phyloP scores from a whole-genome alignment of 805 yeast species.

The Candida boleticola region DNA sequence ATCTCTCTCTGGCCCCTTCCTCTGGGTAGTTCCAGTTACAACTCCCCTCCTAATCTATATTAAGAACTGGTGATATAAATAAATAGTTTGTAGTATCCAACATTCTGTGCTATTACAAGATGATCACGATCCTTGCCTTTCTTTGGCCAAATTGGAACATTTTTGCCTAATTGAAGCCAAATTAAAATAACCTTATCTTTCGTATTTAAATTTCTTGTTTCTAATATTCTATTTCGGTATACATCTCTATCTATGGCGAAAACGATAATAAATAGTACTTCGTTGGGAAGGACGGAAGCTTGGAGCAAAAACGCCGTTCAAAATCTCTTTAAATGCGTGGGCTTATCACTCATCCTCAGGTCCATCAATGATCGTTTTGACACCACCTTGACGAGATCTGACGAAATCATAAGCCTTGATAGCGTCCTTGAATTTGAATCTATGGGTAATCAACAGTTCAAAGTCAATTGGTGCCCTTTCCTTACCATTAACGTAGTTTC shows the following conservation, averaged over 20 bases:
- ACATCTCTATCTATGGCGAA: no score
- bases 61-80: not conserved
- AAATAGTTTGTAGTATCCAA: not conserved
- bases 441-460: conserved; percentile 68
- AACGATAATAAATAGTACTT: no score
- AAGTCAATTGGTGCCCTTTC: conserved; percentile 53
- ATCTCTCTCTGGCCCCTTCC: no score
- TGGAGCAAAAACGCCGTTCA: no score
- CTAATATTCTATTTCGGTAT: not conserved
- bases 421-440: conserved; percentile 70
- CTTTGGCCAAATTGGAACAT: no score
- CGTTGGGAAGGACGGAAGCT: no score
- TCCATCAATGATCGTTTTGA: conserved; percentile 81
- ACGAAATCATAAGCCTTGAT: conserved; percentile 71
- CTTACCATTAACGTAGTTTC: conserved; percentile 45
- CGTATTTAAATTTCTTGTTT: no score
- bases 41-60: not conserved
- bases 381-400: conserved; percentile 63
- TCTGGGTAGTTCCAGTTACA: not conserved
- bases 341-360: conserved; percentile 51
- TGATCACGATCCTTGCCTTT: not conserved
- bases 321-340: no score
- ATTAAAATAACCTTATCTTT: no score
- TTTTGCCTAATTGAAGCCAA: not conserved
- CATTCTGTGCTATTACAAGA: not conserved